Conservation (phyloP, 768 basidiomycete genomes). For the Kwoniella heveanensis region DNA sequence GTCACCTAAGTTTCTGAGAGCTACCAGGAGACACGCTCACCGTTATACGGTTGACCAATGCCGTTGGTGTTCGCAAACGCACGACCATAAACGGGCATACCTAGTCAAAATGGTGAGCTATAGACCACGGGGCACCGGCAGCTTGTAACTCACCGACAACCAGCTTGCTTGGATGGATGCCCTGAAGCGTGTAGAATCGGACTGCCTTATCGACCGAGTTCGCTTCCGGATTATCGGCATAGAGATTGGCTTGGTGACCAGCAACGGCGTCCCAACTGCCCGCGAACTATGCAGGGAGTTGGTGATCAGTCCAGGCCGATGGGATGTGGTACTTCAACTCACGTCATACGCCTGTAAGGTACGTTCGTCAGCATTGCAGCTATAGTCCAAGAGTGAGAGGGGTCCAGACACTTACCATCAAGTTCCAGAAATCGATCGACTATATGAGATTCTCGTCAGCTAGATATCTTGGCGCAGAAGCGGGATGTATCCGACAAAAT, state of each 20-base stretch:
- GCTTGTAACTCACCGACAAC: conserved; percentile 70
- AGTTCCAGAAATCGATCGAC: conserved; percentile 91
- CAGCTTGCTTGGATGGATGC: conserved; percentile 76
- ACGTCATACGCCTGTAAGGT: conserved; percentile 54
- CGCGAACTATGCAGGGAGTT: conserved; percentile 61
- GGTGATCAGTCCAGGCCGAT: too few species aligned
- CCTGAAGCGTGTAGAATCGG: conserved; percentile 68
- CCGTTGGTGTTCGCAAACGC: conserved; percentile 84
- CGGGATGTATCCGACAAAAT: not conserved
- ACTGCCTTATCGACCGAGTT: conserved; percentile 70
- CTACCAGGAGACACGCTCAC: conserved; percentile 50
- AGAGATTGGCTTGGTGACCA: conserved; percentile 82
- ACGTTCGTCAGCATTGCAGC: not conserved
- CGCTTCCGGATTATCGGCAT: conserved; percentile 62
- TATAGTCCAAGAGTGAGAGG: not conserved
- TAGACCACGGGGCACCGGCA: too few species aligned
- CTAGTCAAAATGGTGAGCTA: too few species aligned
- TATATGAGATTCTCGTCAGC: conserved; percentile 3
- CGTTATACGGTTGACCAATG: conserved; percentile 75
- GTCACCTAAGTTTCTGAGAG: not conserved
- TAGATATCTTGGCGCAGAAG: not conserved
- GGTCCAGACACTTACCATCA: conserved; percentile 68
- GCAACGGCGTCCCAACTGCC: conserved; percentile 70
- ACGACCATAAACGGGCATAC: conserved; percentile 90
- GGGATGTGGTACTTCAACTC: conserved; percentile 3